phyloP scores from a whole-genome alignment of 2,329 filamentous ascomycete species.

The Byssoonygena ceratinophila region DNA sequence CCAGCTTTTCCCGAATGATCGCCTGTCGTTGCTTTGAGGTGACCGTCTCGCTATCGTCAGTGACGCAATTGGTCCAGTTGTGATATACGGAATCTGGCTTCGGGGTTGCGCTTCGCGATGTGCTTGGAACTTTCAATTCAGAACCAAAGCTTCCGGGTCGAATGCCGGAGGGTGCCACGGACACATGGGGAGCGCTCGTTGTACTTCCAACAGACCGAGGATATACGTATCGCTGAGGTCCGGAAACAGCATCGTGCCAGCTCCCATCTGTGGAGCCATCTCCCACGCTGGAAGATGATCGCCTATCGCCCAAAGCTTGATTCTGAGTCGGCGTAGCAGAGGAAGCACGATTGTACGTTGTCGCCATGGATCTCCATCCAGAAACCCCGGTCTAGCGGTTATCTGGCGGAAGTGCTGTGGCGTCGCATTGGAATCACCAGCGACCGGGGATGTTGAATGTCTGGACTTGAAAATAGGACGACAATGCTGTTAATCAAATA shows the following conservation, averaged over 20 bases:
- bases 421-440: conserved; percentile 15
- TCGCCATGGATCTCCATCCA: conserved; percentile 39
- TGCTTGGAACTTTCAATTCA: conserved; percentile 61
- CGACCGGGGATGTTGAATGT: not conserved
- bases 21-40: conserved; percentile 64
- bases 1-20: conserved; percentile 70
- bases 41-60: conserved; percentile 51
- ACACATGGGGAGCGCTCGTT: conserved; percentile 57
- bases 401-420: conserved; percentile 9
- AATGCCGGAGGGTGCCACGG: conserved; percentile 61
- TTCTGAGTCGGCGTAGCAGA: conserved; percentile 35
- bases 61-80: conserved; percentile 33
- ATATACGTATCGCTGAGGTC: conserved; percentile 34
- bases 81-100: conserved; percentile 45
- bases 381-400: conserved; percentile 22
- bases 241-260: conserved; percentile 28
- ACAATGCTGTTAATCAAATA: not conserved
- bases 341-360: conserved; percentile 34
- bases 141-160: conserved; percentile 80
- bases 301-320: conserved; percentile 30
- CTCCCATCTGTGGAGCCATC: conserved; percentile 31
- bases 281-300: conserved; percentile 31
- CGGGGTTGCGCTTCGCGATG: conserved; percentile 52
- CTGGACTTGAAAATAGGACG: not conserved
- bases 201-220: conserved; percentile 49